Percentiles rank a stretch among this genome's conserved stretches.
Evolutionary conservation across 1,284 basidiomycete species (phyloP).

Genomic region (Naganishia albida): DNA sequence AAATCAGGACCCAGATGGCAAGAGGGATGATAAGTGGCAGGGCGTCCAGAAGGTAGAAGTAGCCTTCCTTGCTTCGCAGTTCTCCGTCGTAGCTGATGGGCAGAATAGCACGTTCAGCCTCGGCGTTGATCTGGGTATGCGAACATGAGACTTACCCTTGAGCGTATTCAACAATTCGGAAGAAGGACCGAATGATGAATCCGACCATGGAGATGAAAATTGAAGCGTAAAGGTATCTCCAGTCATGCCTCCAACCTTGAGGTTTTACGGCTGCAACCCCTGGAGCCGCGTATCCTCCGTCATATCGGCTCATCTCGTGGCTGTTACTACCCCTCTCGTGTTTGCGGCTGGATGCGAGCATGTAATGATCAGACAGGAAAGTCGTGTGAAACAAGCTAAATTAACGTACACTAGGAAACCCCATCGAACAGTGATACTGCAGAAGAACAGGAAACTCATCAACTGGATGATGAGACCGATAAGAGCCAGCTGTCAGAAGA

Average conservation of each 20-base stretch:
- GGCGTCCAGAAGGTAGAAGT: conserved; percentile 33
- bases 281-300: not conserved
- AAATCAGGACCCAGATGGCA: conserved; percentile 26
- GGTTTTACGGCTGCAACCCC: not conserved
- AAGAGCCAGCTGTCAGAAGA: conserved; percentile 61
- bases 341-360: conserved; percentile 1
- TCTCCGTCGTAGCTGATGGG: conserved; percentile 28
- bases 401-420: conserved; percentile 58
- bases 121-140: not conserved
- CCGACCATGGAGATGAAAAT: conserved; percentile 64
- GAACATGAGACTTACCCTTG: conserved; percentile 12
- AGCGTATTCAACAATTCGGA: conserved; percentile 30
- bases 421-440: conserved; percentile 62
- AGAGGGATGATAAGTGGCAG: conserved; percentile 28
- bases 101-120: not conserved
- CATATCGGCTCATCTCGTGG: conserved; percentile 12
- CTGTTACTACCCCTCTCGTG: not conserved
- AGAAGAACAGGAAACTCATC: conserved; percentile 65
- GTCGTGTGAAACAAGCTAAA: not conserved
- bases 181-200: conserved; percentile 54
- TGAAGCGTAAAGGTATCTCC: conserved; percentile 62
- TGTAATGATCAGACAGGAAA: not conserved
- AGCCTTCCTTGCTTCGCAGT: conserved; percentile 30
- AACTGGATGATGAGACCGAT: conserved; percentile 65
- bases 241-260: conserved; percentile 53